Base-by-base conservation (phyloP, 345 rosid species). In the Isatis tinctoria region DNA sequence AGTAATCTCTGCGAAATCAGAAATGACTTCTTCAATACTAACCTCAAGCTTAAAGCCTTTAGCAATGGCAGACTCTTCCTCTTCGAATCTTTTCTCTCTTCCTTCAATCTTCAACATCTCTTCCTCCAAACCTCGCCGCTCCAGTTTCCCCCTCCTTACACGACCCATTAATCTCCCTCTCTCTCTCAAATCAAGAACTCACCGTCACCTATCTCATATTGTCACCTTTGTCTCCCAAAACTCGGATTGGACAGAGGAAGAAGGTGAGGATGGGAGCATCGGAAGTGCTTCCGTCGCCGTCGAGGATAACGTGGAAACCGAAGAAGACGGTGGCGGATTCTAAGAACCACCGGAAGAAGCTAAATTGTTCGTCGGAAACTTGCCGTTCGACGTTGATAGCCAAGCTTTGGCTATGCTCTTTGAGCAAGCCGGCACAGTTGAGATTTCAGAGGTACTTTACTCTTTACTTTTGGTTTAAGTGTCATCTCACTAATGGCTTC, bases 361-460 rank as follows among this genome's bases (percentile, higher is more conserved):
- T 2, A 93, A 90, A 77, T 65, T 93, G 53, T 93, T 87, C 71
- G 97, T 93, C 6, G 98, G 96, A 43, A 90, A 90, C 57, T 84
- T 93, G 79, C 82, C 98, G 11, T 88, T 62, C 70, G 96, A 93
- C 65, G 84, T 93, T 49, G 93, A 89, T 57, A 90, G 97, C 53
- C 81, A 87, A 82, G 83, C 78, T 40, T 75, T 93, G 78, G 97
- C 98, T 58, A 79, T 81, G 93, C 80, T 90, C 64, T 90, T 93
- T 77, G 88, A 93, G 75, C 76, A 85, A 76, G 89, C 93, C 67
- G 98, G 98, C 30, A 87, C 88, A 64, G 97, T 93, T 63, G 98
- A 93, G 73, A 83, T 90, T 82, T 85, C 98, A n/a, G 96, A 90
- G 97, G 98, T 93, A 51, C 6, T 5, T 51, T 9, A 13, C 10